Evolutionary conservation across 805 yeast genomes (phyloP).

Genomic region (Barnettozyma sucrosica): DNA sequence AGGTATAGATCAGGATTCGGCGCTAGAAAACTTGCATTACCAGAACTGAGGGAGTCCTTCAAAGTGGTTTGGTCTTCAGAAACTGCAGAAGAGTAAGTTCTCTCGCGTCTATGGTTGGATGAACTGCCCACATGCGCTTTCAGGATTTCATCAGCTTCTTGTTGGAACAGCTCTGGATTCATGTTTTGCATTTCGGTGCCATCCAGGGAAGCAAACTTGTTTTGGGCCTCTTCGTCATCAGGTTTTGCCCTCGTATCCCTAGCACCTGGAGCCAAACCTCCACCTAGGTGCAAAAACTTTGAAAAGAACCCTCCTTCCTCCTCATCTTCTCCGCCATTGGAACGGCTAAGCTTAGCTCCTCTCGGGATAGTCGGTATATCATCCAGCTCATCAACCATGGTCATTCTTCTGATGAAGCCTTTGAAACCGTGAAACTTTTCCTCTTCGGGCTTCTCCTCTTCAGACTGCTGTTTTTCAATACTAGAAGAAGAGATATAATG

Average conservation of each 20-base stretch:
- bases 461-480: neutral
- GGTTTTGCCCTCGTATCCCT: slow-evolving; percentile 14
- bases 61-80: slow-evolving; percentile 17
- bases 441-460: slow-evolving; percentile 9
- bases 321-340: slow-evolving; percentile 16
- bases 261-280: slow-evolving; percentile 33
- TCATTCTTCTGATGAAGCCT: slow-evolving; percentile 17
- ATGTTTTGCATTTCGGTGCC: slow-evolving; percentile 42
- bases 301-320: slow-evolving; percentile 24
- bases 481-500: neutral
- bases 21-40: slow-evolving; percentile 26
- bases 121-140: slow-evolving; percentile 33
- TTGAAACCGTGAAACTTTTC: slow-evolving; percentile 12
- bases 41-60: slow-evolving; percentile 23
- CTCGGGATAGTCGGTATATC: slow-evolving; percentile 10
- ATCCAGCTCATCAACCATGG: slow-evolving; percentile 18
- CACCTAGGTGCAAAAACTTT: slow-evolving; percentile 25
- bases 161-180: slow-evolving; percentile 36
- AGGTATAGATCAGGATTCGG: slow-evolving; percentile 41
- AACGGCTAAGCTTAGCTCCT: slow-evolving; percentile 8
- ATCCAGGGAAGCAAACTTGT: slow-evolving; percentile 24
- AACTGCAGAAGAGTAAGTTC: neutral
- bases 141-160: slow-evolving; percentile 52
- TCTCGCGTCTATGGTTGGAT: neutral
- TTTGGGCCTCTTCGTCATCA: slow-evolving; percentile 34